Percentiles rank a stretch among this genome's conserved stretches.
These are phyloP conservation scores for Penicillium sp. DNA, from an alignment of 2,329 filamentous ascomycete genomes.

Conservation along the genomic window DNA sequence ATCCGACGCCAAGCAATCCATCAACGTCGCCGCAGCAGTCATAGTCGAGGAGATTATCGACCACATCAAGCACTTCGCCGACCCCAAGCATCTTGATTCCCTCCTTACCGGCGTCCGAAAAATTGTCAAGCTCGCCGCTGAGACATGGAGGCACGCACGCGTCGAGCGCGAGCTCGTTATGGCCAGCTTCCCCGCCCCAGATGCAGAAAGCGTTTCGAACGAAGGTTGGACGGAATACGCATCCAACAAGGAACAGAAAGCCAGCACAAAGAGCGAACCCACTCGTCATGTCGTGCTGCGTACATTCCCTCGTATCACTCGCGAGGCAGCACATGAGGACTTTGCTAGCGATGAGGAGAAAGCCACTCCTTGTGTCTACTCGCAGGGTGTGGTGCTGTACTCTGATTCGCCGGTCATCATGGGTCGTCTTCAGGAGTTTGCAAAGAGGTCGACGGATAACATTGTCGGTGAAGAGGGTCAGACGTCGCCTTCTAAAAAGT, in stretches of 20 bases:
- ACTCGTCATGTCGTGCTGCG: slow-evolving; percentile 50
- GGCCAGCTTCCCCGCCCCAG: slow-evolving; percentile 49
- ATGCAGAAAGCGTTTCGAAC: slow-evolving; percentile 36
- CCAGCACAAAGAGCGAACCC: slow-evolving; percentile 18
- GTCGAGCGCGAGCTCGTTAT: slow-evolving; percentile 57
- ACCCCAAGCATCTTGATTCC: slow-evolving; percentile 51
- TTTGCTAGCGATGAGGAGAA: slow-evolving; percentile 50
- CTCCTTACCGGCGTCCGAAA: slow-evolving; percentile 52
- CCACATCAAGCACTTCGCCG: slow-evolving; percentile 54
- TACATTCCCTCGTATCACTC: slow-evolving; percentile 53
- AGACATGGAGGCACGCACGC: slow-evolving; percentile 59
- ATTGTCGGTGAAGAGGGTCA: slow-evolving; percentile 11
- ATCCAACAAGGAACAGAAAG: slow-evolving; percentile 18
- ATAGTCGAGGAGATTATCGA: slow-evolving; percentile 59
- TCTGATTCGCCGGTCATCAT: slow-evolving; percentile 48
- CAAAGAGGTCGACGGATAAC: slow-evolving; percentile 29
- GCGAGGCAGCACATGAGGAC: slow-evolving; percentile 52
- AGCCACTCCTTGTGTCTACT: slow-evolving; percentile 48
- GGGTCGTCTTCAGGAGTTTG: slow-evolving; percentile 42
- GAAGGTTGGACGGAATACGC: slow-evolving; percentile 42
- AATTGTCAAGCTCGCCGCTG: slow-evolving; percentile 58
- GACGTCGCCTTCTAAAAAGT: slow-evolving; percentile 12
- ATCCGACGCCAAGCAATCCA: slow-evolving; percentile 56
- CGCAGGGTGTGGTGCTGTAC: slow-evolving; percentile 51
- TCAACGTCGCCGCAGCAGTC: slow-evolving; percentile 55